A percentile compares a stretch with the other conserved stretches of the same genome.
phyloP scores from a whole-genome alignment of 192 early-diverging fungal species.

The Podila horticola region DNA sequence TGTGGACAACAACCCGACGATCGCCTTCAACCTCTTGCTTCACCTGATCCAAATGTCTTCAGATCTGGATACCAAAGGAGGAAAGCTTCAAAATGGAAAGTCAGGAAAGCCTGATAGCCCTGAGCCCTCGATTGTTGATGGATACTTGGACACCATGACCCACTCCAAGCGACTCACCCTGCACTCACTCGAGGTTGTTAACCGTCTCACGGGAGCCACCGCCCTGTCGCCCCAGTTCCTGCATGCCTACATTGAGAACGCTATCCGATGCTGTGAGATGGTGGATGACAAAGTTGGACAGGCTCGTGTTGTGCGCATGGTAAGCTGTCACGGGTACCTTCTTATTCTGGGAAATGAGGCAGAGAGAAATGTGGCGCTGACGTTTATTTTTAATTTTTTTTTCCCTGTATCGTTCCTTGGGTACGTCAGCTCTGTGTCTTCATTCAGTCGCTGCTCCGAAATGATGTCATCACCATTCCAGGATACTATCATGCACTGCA shows the following conservation, averaged over 20 bases:
- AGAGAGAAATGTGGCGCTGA: neutral
- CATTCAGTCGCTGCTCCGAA: slow-evolving; percentile 49
- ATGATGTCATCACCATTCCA: slow-evolving; percentile 48
- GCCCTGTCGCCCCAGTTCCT: slow-evolving; percentile 48
- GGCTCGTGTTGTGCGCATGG: slow-evolving; percentile 56
- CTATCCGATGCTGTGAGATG: slow-evolving; percentile 53
- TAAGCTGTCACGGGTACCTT: slow-evolving; percentile 7
- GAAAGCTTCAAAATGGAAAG: slow-evolving; percentile 13
- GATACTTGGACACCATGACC: slow-evolving; percentile 43
- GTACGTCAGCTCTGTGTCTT: slow-evolving; percentile 51
- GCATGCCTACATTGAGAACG: slow-evolving; percentile 52
- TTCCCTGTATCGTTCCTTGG: neutral
- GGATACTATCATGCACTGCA: slow-evolving; percentile 51
- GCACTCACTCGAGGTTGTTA: slow-evolving; percentile 54
- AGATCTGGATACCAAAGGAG: slow-evolving; percentile 6
- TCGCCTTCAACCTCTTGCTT: slow-evolving; percentile 44
- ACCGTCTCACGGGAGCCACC: slow-evolving; percentile 43
- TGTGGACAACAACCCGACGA: slow-evolving; percentile 45
- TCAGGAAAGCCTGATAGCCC: slow-evolving; percentile 12
- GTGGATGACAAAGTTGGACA: slow-evolving; percentile 54
- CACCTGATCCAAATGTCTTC: slow-evolving; percentile 42
- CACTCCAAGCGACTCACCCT: slow-evolving; percentile 41
- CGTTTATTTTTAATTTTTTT: neutral
- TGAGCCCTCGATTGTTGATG: slow-evolving; percentile 35
- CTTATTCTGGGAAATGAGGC: no score